These are phyloP conservation scores for Xylaria acuta DNA, from an alignment of 495 filamentous ascomycete genomes.

Conservation along the genomic window DNA sequence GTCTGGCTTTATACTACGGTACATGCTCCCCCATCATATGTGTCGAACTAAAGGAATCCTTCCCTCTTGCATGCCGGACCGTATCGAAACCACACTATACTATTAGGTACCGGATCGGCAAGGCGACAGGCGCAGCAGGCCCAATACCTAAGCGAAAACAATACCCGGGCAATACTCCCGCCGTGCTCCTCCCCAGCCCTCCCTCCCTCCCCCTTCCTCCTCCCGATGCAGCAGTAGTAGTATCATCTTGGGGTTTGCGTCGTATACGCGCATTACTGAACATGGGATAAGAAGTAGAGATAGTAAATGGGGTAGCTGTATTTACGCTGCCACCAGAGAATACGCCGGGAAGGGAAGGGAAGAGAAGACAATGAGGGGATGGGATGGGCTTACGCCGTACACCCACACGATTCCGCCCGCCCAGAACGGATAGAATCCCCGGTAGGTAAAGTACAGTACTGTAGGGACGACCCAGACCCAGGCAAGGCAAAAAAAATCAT, in stretches of 20 bases:
- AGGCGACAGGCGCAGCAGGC: background rate
- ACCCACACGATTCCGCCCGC: background rate
- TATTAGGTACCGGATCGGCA: slow-evolving; percentile 14
- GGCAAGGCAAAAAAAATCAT: background rate
- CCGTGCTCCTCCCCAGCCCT: background rate
- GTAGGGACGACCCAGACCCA: background rate
- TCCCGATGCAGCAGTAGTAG: background rate
- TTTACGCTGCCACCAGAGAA: background rate
- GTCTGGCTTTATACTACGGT: background rate
- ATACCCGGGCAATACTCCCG: background rate
- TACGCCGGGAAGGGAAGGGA: too few relatives aligned
- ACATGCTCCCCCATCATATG: background rate
- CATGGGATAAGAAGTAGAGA: background rate
- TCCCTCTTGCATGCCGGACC: slow-evolving; percentile 13
- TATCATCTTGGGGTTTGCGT: background rate
- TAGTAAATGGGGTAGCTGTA: background rate
- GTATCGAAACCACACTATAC: slow-evolving; percentile 3
- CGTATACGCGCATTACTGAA: background rate
- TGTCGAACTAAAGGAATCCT: slow-evolving; percentile 6
- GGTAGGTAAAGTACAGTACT: too few relatives aligned
- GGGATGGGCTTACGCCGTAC: background rate
- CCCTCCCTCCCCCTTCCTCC: background rate
- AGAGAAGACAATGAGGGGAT: background rate
- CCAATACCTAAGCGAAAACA: background rate
- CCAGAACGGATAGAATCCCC: too few relatives aligned